These are phyloP conservation scores for Astragalus membranaceus DNA, from an alignment of 306 rosid species.

Conservation along the genomic window DNA sequence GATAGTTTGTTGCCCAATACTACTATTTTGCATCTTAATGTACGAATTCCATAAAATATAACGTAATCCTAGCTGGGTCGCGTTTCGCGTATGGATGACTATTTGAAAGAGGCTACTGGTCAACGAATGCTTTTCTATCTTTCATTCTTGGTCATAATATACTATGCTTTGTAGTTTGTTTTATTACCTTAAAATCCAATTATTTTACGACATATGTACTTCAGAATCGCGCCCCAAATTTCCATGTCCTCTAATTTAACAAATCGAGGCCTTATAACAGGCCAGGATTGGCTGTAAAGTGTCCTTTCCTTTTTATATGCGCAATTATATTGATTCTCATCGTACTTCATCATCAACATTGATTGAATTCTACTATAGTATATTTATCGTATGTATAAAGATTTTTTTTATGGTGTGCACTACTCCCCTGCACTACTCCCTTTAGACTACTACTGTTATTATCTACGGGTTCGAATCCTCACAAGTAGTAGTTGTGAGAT, in stretches of 20 bases:
- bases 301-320: background rate
- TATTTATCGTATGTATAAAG: too few relatives aligned
- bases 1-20: background rate
- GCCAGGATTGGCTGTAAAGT: constrained; percentile 18
- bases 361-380: background rate
- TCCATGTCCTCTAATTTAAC: constrained; percentile 1
- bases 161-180: background rate
- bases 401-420: too few relatives aligned
- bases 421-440: too few relatives aligned
- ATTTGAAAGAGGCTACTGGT: background rate
- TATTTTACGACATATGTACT: background rate
- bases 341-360: background rate
- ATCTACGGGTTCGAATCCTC: too few relatives aligned
- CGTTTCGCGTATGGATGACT: background rate
- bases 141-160: background rate
- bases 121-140: background rate
- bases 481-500: too few relatives aligned
- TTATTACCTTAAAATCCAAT: constrained; percentile 1
- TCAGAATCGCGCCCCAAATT: constrained; percentile 1
- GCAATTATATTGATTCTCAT: background rate
- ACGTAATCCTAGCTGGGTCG: constrained; percentile 6
- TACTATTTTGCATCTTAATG: background rate
- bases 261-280: constrained; percentile 11
- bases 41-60: background rate
- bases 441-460: too few relatives aligned